Conservation (phyloP, 164 flowering plant species). For the Cinnamomum micranthum region DNA sequence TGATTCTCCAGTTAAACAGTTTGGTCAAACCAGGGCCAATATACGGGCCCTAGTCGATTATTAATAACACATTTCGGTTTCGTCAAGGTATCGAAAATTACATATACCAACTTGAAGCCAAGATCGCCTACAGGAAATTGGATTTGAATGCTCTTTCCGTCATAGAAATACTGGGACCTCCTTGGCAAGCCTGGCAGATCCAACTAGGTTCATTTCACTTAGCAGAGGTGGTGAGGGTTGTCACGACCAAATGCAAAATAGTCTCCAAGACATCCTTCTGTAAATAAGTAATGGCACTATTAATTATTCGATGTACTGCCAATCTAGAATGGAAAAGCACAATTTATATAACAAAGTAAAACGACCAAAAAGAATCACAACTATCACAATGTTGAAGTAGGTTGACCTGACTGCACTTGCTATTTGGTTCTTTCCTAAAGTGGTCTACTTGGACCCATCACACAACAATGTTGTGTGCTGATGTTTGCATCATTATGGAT, state of each 20-base stretch:
- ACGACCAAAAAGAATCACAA: neutral
- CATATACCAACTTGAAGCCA: conserved; percentile 68
- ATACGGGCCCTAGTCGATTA: neutral
- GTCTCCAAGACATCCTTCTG: conserved; percentile 74
- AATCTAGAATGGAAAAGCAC: conserved; percentile 1
- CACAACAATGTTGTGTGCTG: too few relatives aligned
- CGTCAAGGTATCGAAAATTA: neutral
- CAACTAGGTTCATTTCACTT: conserved; percentile 74
- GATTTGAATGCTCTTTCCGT: conserved; percentile 96
- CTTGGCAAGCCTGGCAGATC: conserved; percentile 73
- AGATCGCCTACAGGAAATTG: conserved; percentile 99
- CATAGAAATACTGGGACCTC: conserved; percentile 48
- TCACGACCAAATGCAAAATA: conserved; percentile 69
- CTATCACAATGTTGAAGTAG: neutral
- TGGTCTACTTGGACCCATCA: too few relatives aligned
- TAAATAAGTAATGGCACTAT: conserved; percentile 53
- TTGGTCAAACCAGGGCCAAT: too few relatives aligned
- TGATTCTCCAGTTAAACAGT: neutral
- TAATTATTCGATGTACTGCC: conserved; percentile 68
- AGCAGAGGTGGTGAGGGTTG: conserved; percentile 72
- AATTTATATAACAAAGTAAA: neutral
- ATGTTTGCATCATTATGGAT: too few relatives aligned
- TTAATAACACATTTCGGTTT: neutral
- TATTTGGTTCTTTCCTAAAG: too few relatives aligned
- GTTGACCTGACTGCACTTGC: too few relatives aligned